These are phyloP conservation scores for Tolypocladium tundrense DNA, from an alignment of 2,329 filamentous ascomycete species.

Conservation along the genomic window DNA sequence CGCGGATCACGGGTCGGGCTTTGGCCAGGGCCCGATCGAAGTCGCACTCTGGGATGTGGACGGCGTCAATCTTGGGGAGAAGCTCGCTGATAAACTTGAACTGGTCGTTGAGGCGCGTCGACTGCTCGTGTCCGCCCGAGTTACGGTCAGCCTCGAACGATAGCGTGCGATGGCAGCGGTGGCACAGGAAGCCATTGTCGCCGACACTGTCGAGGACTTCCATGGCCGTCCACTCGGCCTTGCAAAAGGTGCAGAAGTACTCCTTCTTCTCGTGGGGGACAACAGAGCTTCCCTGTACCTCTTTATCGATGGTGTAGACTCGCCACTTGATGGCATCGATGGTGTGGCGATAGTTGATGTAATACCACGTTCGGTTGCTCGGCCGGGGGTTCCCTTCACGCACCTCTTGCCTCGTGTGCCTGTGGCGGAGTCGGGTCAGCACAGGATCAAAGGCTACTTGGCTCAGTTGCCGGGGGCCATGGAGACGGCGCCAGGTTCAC, in stretches of 20 bases:
- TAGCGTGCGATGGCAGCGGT: conserved; percentile 60
- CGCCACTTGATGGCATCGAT: conserved; percentile 96
- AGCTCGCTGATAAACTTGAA: conserved; percentile 70
- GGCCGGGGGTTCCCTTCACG: conserved; percentile 74
- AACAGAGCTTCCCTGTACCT: conserved; percentile 74
- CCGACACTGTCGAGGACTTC: conserved; percentile 75
- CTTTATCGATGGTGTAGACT: conserved; percentile 77
- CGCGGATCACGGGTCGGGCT: conserved; percentile 54
- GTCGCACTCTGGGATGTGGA: conserved; percentile 62
- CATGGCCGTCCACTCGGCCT: conserved; percentile 77
- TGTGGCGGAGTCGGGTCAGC: conserved; percentile 42
- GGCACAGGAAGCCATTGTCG: conserved; percentile 67
- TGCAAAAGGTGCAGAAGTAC: conserved; percentile 73
- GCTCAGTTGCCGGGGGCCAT: background rate
- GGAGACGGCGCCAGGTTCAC: background rate
- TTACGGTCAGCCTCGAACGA: conserved; percentile 56
- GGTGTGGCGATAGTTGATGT: conserved; percentile 86
- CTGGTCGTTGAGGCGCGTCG: conserved; percentile 66
- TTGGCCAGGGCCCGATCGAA: conserved; percentile 59
- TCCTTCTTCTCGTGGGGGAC: conserved; percentile 84
- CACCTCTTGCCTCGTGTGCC: conserved; percentile 56
- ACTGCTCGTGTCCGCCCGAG: conserved; percentile 61
- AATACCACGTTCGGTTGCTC: conserved; percentile 87
- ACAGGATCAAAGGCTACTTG: background rate
- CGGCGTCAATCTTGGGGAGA: conserved; percentile 66